phyloP scores from a whole-genome alignment of 768 basidiomycete genomes.

The Amanita jacksonii region DNA sequence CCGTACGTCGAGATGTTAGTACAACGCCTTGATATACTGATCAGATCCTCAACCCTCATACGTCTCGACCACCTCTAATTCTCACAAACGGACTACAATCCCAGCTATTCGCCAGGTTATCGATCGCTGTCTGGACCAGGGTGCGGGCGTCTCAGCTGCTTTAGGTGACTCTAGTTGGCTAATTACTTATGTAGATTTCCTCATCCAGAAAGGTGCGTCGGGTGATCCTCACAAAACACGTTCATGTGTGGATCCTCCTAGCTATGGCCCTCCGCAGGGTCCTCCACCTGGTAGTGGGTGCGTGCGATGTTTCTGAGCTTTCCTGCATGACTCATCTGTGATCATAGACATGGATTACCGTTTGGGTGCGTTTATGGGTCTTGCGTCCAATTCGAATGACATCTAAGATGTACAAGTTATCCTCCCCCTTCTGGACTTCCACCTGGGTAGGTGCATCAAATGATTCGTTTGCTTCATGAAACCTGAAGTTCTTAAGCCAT shows the following conservation, averaged over 20 bases:
- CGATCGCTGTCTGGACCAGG: constrained; percentile 12
- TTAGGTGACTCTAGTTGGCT: neutral
- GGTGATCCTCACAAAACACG: neutral
- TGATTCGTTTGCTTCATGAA: too few relatives aligned
- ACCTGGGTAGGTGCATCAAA: neutral
- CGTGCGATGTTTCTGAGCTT: too few relatives aligned
- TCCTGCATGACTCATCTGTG: too few relatives aligned
- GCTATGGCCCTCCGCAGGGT: constrained; percentile 20
- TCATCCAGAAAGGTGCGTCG: neutral
- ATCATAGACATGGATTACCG: constrained; percentile 8
- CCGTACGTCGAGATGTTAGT: too few relatives aligned
- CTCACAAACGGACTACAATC: constrained; percentile 28
- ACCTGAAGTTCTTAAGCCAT: too few relatives aligned
- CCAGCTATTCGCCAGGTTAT: constrained; percentile 32
- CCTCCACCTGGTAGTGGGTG: constrained; percentile 13
- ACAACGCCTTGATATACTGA: too few relatives aligned
- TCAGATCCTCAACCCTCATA: too few relatives aligned
- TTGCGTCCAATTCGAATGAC: too few relatives aligned
- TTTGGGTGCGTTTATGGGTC: constrained; percentile 7
- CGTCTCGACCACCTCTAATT: too few relatives aligned
- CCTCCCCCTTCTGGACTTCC: neutral
- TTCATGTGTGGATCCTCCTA: neutral
- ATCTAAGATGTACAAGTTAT: too few relatives aligned
- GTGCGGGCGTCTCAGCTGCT: constrained; percentile 4
- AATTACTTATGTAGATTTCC: constrained; percentile 1